These are phyloP conservation scores for Penicillium sp. DNA, from an alignment of 2,329 filamentous ascomycete species.

Conservation along the genomic window DNA sequence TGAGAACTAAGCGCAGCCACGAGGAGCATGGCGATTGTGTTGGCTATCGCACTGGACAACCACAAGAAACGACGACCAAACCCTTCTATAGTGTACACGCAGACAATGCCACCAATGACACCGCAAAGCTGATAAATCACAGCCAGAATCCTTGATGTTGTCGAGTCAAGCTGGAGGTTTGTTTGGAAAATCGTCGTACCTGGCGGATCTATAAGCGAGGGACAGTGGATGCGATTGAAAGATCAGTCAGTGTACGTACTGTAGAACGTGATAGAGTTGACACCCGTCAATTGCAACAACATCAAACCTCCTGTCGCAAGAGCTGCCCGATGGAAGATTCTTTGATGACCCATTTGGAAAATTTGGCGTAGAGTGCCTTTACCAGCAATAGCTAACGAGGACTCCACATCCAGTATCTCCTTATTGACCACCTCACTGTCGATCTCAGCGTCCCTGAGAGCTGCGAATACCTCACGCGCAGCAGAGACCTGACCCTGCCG, in stretches of 20 bases:
- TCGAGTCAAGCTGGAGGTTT: constrained; percentile 10
- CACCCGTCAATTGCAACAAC: constrained; percentile 16
- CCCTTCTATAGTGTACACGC: constrained; percentile 16
- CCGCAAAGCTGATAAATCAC: constrained; percentile 15
- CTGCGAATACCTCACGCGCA: constrained; percentile 12
- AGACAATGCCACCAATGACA: constrained; percentile 13
- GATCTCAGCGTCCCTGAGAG: constrained; percentile 2
- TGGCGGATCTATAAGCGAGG: background rate
- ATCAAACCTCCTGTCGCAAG: constrained; percentile 10
- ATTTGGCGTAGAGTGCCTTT: constrained; percentile 9
- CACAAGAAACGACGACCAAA: constrained; percentile 16
- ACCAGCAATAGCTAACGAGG: constrained; percentile 10
- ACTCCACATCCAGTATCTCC: constrained; percentile 11
- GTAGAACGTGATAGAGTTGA: constrained; percentile 17
- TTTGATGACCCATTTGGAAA: constrained; percentile 18
- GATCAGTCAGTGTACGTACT: constrained; percentile 7
- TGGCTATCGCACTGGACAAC: constrained; percentile 9
- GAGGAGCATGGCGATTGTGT: constrained; percentile 13
- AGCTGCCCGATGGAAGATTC: constrained; percentile 14
- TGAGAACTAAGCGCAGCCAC: constrained; percentile 16
- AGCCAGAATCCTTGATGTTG: constrained; percentile 12
- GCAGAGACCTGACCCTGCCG: constrained; percentile 1
- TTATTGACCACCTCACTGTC: constrained; percentile 1
- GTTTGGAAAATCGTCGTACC: constrained; percentile 20
- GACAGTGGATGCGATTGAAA: background rate